Base-by-base conservation (phyloP, 1,284 basidiomycete species). In the Cutaneotrichosporon dermatis region DNA sequence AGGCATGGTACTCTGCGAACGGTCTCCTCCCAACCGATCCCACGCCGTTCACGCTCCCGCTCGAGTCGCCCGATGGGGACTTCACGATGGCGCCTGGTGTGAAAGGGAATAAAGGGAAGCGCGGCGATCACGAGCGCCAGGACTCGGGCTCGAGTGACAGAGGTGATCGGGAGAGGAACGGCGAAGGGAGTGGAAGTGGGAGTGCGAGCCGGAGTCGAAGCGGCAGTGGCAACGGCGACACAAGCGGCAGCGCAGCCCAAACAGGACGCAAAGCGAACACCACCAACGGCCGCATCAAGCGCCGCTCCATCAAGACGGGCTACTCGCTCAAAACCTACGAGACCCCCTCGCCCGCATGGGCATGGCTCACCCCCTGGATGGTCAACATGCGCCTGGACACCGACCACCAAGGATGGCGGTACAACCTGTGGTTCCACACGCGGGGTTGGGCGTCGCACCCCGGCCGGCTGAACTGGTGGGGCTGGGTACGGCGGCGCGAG, bases 321-420 rank as follows among this genome's bases (percentile, higher is more conserved):
- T 79, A 78, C 63, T 69, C 70, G 1, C 70, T 73, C 1, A 61
- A 73, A 25, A 74, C 74, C 4, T 77, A 65, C 56, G 75, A 78
- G 59, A 68, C 72, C 0, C 72, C 76, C 7, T 68, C 68, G 25
- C 72, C 77, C 1, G 68, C 68, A 11, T 79, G 78, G 78, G 58
- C 63, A 16, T 79, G 75, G 72, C 51, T 77, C 6, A 76, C 76
- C 4, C 69, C 71, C 0, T 79, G 78, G 78, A 73, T 78, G 69
- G 66, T 76, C 54, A 78, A 78, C 60, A 79, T 79, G 77, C 69
- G 73, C 1, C 57, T 61, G 9, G 73, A 75, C 15, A 76, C 76
- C 11, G 78, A 79, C 56, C 77, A 79, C 57, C 67, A 68, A 16
- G 78, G 78, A 12, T 79, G 76, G 77, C 62, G 70, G 61, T 79